These are phyloP conservation scores for Candida nitratophila DNA, from an alignment of 805 yeast species.

Conservation along the genomic window DNA sequence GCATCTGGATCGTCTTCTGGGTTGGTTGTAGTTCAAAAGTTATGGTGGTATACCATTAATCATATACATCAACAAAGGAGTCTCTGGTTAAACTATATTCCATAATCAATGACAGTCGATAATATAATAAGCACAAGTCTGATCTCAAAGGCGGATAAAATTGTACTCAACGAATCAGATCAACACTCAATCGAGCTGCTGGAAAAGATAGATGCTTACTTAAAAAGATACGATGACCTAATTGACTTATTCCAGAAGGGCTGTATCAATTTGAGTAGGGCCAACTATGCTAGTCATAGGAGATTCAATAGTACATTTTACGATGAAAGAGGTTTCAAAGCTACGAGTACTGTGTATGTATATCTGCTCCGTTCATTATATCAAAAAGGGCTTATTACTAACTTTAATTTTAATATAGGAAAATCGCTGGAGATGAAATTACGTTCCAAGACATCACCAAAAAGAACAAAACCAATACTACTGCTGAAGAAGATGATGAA, in stretches of 20 bases:
- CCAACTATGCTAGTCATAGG: conserved; percentile 28
- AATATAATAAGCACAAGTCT: too few relatives aligned
- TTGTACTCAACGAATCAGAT: neutral
- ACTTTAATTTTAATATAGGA: neutral
- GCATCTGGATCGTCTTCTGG: too few relatives aligned
- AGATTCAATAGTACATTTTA: conserved; percentile 12
- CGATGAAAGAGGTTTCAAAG: conserved; percentile 13
- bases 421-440: neutral
- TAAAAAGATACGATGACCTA: conserved; percentile 15
- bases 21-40: too few relatives aligned
- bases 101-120: neutral
- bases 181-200: conserved; percentile 17
- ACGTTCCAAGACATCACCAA: neutral
- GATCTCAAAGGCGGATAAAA: neutral
- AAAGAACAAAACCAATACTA: neutral
- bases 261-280: conserved; percentile 33
- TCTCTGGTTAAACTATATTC: too few relatives aligned
- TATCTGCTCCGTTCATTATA: neutral
- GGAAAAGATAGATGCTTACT: conserved; percentile 28
- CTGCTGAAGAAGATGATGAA: neutral
- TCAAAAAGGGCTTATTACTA: neutral
- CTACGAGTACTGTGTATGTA: conserved; percentile 8
- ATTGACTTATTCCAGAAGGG: conserved; percentile 26
- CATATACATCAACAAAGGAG: too few relatives aligned
- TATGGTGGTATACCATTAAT: too few relatives aligned